Base-by-base conservation (phyloP, 331 rosid genomes). In the Malus hybrid region DNA sequence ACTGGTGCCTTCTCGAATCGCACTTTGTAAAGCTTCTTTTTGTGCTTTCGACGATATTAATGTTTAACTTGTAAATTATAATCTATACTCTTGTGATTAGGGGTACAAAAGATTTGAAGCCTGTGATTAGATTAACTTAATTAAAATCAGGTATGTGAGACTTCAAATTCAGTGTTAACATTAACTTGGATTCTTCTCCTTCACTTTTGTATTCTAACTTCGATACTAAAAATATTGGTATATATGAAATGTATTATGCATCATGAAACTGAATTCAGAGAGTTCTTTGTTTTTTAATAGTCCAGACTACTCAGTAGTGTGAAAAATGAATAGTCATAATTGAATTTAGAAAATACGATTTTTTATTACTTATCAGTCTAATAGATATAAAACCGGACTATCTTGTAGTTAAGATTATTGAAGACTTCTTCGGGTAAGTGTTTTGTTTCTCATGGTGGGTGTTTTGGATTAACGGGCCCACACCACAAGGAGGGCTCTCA, bases 251-350 rank as follows among this genome's bases (percentile, higher is more conserved):
- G 20, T 6, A 16, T 5, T 52, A 52, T 6, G 20, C 20, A 16
- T 52, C 20, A 16, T 16, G 56, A 50, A 50, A 50, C 56, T 0
- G 3, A 36, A 24, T 24, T 24, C 24, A 24, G 24, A 24, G 24
- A 24, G 24, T 24, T 24, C 24, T 24, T 24, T 24, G 24, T 24
- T 24, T 24, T 24, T 24, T 24, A 16, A 50, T 2, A 50, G 4
- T 50, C 2, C 1, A 1, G 0, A 50, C 9, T 50, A 50, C n/a
- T 50, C 4, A 16, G n/a, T 6, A 14, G n/a, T 15, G 0, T 0
- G 1, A 1, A 24, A 7, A 50, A 50, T 50, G 9, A 50, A 50
- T 16, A 4, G n/a, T 50, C 0, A 16, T 0, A 3, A 52, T 52
- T 52, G 20, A 16, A 52, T 16, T 52, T 7, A 16, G 10, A 0